Base-by-base conservation (phyloP, 129 eudicot genomes). In the Helianthus annuus region DNA sequence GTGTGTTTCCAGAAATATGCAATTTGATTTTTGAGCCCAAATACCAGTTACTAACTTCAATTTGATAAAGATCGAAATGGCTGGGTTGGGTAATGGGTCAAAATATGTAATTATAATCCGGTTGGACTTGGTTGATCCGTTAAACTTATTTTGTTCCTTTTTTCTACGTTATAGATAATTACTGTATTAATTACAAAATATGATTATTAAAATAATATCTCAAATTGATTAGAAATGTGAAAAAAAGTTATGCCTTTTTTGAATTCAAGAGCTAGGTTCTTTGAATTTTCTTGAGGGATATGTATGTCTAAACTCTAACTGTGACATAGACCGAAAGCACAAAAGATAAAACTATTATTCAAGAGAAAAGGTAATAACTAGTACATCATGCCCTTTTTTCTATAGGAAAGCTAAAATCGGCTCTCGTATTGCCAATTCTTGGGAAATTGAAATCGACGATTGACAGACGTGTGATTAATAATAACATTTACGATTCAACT, bases 41-140 rank as follows among this genome's bases (percentile, higher is more conserved):
- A 15, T 15, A 68, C 72, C 29, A 3, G 11, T 64, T 39, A 15
- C 9, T 69, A 36, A 16, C 64, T 36, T 53, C 64, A 53, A 11
- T 32, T 17, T 53, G 74, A 38, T 69, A 61, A 22, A 32, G 19
- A 45, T 61, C 22, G n/a, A 34, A 34, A 61, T 61, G 66, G 9
- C 17, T 6, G 42, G 66, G 45, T 12, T 32, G 22, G 19, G 10
- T 60, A 12, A 4, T 29, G 40, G 40, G 65, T 59, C 39, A 24
- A 24, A 57, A 22, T 14, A 24, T 2, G 34, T 55, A 55, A 7
- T 17, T 8, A 0, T 57, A 5, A 27, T 27, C 32, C 2, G 32
- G 32, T 22, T 2, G 38, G 38, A 2, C 39, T 1, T 1, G 38
- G 39, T 29, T 57, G 38, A 29, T 14, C 22, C 64, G 4, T 57